These are phyloP conservation scores for Puccinia coronata DNA, from an alignment of 1,284 basidiomycete genomes.

Conservation along the genomic window DNA sequence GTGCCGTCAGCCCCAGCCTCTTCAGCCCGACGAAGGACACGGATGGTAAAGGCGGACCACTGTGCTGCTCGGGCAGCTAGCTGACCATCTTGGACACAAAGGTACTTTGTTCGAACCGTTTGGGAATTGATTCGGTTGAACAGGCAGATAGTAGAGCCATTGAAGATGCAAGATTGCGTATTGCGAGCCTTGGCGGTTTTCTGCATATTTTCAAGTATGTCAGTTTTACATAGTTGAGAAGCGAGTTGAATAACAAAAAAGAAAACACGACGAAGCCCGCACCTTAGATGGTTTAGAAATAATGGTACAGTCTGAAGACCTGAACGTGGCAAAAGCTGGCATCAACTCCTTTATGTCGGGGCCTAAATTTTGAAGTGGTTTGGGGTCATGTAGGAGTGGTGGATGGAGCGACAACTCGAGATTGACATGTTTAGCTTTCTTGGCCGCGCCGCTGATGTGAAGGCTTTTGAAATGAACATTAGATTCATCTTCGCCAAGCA, in stretches of 20 bases:
- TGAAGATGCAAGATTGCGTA: constrained; percentile 84
- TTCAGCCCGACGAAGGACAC: constrained; percentile 59
- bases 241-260: background rate
- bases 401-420: constrained; percentile 66
- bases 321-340: constrained; percentile 42
- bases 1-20: constrained; percentile 52
- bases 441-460: constrained; percentile 76
- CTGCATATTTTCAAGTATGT: constrained; percentile 79
- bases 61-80: constrained; percentile 80
- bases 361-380: constrained; percentile 31
- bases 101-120: constrained; percentile 93
- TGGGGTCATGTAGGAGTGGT: constrained; percentile 19
- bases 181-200: constrained; percentile 95
- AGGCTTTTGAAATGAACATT: constrained; percentile 78
- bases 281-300: constrained; percentile 49
- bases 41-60: constrained; percentile 92
- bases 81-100: constrained; percentile 81
- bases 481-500: constrained; percentile 36
- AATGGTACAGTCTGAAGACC: constrained; percentile 49
- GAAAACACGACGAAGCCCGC: constrained; percentile 58
- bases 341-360: constrained; percentile 53
- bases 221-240: constrained; percentile 39
- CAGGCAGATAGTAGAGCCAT: constrained; percentile 84
- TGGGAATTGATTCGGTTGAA: constrained; percentile 97
- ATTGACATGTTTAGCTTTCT: constrained; percentile 84